Evolutionary conservation across 2,329 filamentous ascomycete genomes (phyloP), one percentile per base, ranked within the genome.

Genomic region (Alternaria viburni): DNA sequence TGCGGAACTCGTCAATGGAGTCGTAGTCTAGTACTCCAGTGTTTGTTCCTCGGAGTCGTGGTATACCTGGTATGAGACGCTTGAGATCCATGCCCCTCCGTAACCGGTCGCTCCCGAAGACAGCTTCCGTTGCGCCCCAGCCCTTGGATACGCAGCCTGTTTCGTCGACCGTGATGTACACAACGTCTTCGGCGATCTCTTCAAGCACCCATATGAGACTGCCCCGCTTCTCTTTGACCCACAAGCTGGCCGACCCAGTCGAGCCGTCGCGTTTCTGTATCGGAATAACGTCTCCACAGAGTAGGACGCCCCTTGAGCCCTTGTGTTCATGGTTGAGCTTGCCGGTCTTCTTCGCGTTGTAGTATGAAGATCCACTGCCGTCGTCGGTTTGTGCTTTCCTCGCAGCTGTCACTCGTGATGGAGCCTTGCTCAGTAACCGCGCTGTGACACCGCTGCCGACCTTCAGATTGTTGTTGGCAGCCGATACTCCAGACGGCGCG

Each of bases 161-260:
- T 60, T 93, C 90, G 75, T 96, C 92, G 19, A 97, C 86, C 11
- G 85, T 86, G 46, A 99, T 81, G 64, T 89, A 87, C 5, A 92
- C 93, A 43, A 96, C 90, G 77, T 99, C 94, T 80, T 99, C 96
- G 59, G 95, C 93, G 64, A 99, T 98, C 81, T 99, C 96, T 79
- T 99, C 96, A 3, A 99, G 82, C 9, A 99, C 96, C 96, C 96
- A 99, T 64, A 99, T 98, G 63, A 99, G 82, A 10, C 95, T 94
- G 56, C 93, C 90, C 52, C 91, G 88, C 81, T 99, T 99, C 80
- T 99, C 96, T 83, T 99, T 99, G 4, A 99, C 96, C 96, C 96
- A 99, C 43, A 99, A 83, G 80, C 94, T 98, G 41, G 96, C 96
- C 61, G 96, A 94, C 3, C 96, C 96, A 5, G 91, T 95, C 11